These are phyloP conservation scores for Microsporum ferrugineum DNA, from an alignment of 2,329 filamentous ascomycete species.

Conservation along the genomic window DNA sequence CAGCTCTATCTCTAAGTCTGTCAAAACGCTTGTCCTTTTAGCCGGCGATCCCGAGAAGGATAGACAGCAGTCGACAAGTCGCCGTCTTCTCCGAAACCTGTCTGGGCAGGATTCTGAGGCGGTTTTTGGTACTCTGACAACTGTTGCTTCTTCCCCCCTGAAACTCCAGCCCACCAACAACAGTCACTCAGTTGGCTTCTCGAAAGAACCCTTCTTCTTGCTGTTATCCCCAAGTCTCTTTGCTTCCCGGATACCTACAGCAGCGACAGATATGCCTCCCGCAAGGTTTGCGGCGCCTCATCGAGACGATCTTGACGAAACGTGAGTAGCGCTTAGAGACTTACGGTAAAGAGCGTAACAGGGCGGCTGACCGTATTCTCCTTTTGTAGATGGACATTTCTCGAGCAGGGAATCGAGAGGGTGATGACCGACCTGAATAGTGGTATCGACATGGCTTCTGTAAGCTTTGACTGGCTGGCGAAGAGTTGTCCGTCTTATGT, in stretches of 20 bases:
- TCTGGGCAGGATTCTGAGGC: not conserved
- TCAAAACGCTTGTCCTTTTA: not conserved
- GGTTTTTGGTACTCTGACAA: not conserved
- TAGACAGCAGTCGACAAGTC: not conserved
- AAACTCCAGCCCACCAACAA: not conserved
- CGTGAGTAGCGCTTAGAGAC: conserved; percentile 37
- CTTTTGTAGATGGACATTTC: conserved; percentile 64
- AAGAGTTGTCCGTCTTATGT: not conserved
- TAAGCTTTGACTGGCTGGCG: conserved; percentile 31
- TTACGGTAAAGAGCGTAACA: not conserved
- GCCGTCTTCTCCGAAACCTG: not conserved
- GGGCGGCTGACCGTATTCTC: not conserved
- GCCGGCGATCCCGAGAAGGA: not conserved
- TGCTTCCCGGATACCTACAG: not conserved
- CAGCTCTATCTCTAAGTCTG: too few relatives aligned
- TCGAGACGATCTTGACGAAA: conserved; percentile 50
- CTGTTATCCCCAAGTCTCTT: not conserved
- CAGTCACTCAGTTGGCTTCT: not conserved
- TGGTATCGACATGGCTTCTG: conserved; percentile 85
- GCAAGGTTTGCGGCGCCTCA: conserved; percentile 30
- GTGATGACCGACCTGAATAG: conserved; percentile 90
- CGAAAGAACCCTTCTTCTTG: not conserved
- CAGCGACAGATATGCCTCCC: conserved; percentile 21
- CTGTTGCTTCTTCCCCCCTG: not conserved
- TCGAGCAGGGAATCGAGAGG: conserved; percentile 75